Base-by-base conservation (phyloP, 768 basidiomycete species). In the Pleurotus sapidus region DNA sequence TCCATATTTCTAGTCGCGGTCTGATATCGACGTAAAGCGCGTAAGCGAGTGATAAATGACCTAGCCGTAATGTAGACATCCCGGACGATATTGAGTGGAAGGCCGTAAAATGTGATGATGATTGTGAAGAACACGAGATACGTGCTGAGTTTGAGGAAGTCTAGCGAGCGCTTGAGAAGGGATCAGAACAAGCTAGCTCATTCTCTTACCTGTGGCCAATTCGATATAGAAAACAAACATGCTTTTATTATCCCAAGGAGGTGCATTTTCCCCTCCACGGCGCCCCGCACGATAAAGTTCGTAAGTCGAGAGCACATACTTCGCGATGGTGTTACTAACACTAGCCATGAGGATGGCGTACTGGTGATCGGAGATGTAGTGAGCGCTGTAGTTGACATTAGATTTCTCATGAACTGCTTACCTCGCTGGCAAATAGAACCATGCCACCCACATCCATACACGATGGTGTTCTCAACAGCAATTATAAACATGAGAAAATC, bases 221-320 rank as follows among this genome's bases (percentile, higher is more conserved):
- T 98, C 97, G 57, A 98, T 86, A 68, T 98, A 98, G 75, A 97
- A 98, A 7, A 91, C 77, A 79, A 87, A 95, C 87, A 98, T 95
- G 76, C 92, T 94, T 79, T 98, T 98, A 67, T 95, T 89, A 71
- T 99, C 95, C 97, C 97, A 98, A 47, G 88, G 84, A 60, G 94
- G 88, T 1, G 91, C 86, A 69, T 89, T 89, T 70, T 90, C 91
- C 27, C 91, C 91, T 38, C 92, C 92, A 57, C 88, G 73, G 53
- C 78, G 76, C 48, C 85, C 82, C 2, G 95, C 93, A 20, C 93
- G 81, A 25, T 91, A 79, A 47, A 94, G 72, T 68, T 99, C 97
- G 59, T 91, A 81, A 14, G 88, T 71, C 43, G 89, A 92, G 50
- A 98, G 82, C 17, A 82, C 62, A 68, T 98, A 98, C 70, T 96